Conservation (phyloP, 495 filamentous ascomycete species). For the Hyaloscypha variabilis region DNA sequence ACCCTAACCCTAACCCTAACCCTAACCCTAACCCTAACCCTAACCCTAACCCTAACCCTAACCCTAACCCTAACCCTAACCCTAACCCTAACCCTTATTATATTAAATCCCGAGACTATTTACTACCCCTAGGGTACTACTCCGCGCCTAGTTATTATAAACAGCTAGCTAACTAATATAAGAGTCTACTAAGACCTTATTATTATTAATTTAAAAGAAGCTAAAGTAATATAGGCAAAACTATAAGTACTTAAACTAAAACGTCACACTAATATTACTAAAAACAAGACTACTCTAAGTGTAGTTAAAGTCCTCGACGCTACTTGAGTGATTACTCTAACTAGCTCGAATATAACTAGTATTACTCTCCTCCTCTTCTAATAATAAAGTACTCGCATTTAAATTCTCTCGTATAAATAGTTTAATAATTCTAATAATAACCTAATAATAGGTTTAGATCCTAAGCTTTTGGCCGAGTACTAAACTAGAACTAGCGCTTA, state of each 20-base stretch:
- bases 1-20: too few species aligned
- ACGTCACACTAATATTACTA: background rate
- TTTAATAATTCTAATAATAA: slow-evolving; percentile 7
- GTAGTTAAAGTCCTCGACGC: background rate
- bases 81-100: too few species aligned
- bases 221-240: background rate
- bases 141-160: background rate
- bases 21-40: too few species aligned
- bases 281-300: background rate
- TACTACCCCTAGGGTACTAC: background rate
- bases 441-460: background rate
- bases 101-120: background rate
- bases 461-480: background rate
- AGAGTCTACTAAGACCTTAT: background rate
- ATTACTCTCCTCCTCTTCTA: background rate
- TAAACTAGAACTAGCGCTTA: background rate
- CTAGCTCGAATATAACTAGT: background rate
- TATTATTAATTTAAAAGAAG: background rate
- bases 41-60: too few species aligned
- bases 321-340: background rate
- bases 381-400: background rate
- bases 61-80: too few species aligned
- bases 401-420: background rate
- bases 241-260: background rate
- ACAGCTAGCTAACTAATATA: background rate